Evolutionary conservation across 306 rosid genomes (phyloP), one percentile per base, ranked within the genome.

Genomic region (Oxytropis ochrocephala): DNA sequence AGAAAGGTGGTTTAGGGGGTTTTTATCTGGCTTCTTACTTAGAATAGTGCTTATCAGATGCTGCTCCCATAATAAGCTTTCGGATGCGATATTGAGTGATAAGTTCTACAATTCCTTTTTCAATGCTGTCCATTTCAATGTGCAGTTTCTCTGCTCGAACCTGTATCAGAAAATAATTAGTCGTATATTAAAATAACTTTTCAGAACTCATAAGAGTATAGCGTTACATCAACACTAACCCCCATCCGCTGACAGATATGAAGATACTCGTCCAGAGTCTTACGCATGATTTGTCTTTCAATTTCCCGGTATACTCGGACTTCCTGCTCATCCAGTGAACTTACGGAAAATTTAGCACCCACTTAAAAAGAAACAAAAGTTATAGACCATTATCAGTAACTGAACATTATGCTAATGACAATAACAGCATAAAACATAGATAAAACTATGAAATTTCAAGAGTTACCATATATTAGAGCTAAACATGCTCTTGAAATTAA

Each of bases 51-150:
- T 56, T 91, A 85, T 88, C 95, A 19, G 84, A 86, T 64, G 97
- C 96, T 52, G 96, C 97, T 68, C 99, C 99, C 95, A 94, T 91
- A 44, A 94, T 89, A 63, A 94, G 95, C 72, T 78, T 83, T 59
- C 41, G 77, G 64, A 94, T 87, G 30, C 77, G 67, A 60, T 65
- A 60, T 73, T 58, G 78, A 35, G 89, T 78, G 53, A 91, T 51
- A 74, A 94, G 91, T 71, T 85, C 81, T 69, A 88, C 69, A 50
- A 88, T 90, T 78, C 92, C 97, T 77, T 80, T 86, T 78, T 94
- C 97, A 68, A 91, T 78, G 69, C 42, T 58, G 55, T 87, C 95
- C 82, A 47, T 80, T 82, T 85, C 97, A 35, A 44, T 59, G 71
- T 53, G 51, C 41, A 85, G 41, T 75, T 84, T 85, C 17, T 88